These are phyloP conservation scores for Adiantum capillusveneris DNA, from an alignment of 75 land plant species.

Conservation along the genomic window DNA sequence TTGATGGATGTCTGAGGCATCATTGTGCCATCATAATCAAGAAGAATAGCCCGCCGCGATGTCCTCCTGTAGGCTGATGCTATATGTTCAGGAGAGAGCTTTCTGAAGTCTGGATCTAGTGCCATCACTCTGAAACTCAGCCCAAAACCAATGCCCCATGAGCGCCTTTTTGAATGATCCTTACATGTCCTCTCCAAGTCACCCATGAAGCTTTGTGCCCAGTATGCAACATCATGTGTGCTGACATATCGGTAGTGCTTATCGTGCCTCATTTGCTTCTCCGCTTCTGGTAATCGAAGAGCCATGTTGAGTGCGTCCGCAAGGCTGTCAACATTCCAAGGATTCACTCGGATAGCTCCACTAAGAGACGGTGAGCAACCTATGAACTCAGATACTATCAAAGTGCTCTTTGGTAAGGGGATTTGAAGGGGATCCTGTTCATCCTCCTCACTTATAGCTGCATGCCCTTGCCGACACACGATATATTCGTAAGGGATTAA, in stretches of 20 bases:
- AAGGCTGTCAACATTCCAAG: slow-evolving; percentile 45
- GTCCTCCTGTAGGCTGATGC: slow-evolving; percentile 34
- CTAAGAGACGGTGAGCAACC: slow-evolving; percentile 55
- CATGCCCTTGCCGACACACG: slow-evolving; percentile 35
- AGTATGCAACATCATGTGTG: slow-evolving; percentile 44
- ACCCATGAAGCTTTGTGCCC: slow-evolving; percentile 39
- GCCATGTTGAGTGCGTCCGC: slow-evolving; percentile 50
- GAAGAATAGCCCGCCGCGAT: slow-evolving; percentile 27
- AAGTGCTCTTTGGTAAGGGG: not conserved
- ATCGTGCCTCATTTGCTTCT: slow-evolving; percentile 47
- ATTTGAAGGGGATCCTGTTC: too few relatives aligned
- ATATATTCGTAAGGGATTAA: slow-evolving; percentile 50
- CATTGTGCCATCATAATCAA: slow-evolving; percentile 56
- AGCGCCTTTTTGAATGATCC: slow-evolving; percentile 33
- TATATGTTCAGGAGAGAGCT: slow-evolving; percentile 31
- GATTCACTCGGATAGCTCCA: slow-evolving; percentile 48
- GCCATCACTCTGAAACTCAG: slow-evolving; percentile 50
- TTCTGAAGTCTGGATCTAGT: slow-evolving; percentile 45
- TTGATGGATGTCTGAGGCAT: slow-evolving; percentile 32
- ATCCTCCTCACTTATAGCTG: too few relatives aligned
- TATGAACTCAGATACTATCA: slow-evolving; percentile 46
- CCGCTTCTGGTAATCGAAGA: slow-evolving; percentile 30
- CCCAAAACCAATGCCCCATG: slow-evolving; percentile 50
- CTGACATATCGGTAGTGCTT: slow-evolving; percentile 46
- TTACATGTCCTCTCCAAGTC: slow-evolving; percentile 48